Conservation (phyloP, 306 rosid species). For the Dryas drummondii region DNA sequence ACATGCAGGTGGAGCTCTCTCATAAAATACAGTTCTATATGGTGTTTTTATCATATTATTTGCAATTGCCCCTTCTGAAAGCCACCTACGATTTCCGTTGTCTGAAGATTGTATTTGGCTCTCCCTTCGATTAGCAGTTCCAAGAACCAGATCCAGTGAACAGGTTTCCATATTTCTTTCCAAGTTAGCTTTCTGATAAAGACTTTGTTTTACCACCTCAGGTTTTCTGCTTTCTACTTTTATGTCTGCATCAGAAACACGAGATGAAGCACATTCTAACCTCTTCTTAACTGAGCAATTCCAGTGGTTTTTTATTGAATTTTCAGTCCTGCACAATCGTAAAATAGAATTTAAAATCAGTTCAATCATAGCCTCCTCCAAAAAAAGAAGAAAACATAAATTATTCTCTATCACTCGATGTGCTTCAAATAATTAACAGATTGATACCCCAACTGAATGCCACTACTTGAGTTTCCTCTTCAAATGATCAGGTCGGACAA, state of each 20-base stretch:
- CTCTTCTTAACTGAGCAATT: slow-evolving; percentile 41
- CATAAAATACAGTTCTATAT: not conserved
- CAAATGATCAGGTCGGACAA: not conserved
- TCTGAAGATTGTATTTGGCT: not conserved
- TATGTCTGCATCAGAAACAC: not conserved
- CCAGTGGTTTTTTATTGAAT: slow-evolving; percentile 48
- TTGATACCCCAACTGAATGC: not conserved
- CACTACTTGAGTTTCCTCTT: not conserved
- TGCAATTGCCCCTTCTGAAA: not conserved
- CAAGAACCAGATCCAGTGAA: slow-evolving; percentile 17
- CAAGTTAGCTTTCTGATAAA: slow-evolving; percentile 1
- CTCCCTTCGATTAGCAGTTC: slow-evolving; percentile 3
- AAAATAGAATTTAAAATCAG: not conserved
- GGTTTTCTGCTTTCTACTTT: not conserved
- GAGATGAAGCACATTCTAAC: not conserved
- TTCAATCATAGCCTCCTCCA: not conserved
- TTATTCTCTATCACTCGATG: not conserved
- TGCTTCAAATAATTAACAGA: not conserved
- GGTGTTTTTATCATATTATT: not conserved
- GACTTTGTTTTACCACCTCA: slow-evolving; percentile 8
- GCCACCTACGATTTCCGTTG: not conserved
- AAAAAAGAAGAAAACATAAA: not conserved
- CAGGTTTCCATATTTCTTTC: not conserved
- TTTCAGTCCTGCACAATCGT: slow-evolving; percentile 40
- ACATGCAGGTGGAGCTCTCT: not conserved